Evolutionary conservation across 768 basidiomycete species (phyloP), one percentile per base, ranked within the genome.

Genomic region (Trichaptum fuscoviolaceum): DNA sequence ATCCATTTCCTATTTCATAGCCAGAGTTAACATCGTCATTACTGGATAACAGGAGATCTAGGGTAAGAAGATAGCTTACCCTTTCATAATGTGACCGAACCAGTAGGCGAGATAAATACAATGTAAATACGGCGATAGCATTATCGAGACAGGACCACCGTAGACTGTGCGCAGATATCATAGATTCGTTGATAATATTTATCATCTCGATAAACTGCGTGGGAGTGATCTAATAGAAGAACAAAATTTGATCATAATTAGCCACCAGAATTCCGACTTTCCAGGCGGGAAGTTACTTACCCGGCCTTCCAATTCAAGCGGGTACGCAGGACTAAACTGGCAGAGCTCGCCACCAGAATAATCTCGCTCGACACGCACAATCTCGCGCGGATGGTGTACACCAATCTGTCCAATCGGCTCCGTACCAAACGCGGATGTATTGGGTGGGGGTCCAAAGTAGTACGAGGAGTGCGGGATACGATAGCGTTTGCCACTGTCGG

Each of bases 321-420:
- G 95, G 76, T 91, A 99, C 69, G 89, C 86, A 0, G 93, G 85
- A 35, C 92, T 84, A 75, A 99, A 97, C 77, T 98, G 96, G 34
- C 88, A 84, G 7, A 96, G 80, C 74, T 99, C 96, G 1, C 96
- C 97, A 0, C 89, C 88, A 17, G 81, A 85, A 75, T 97, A 99
- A 75, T 99, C 97, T 64, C 97, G 80, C 76, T 99, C 96, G 57
- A 99, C 80, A 59, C 96, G 83, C 63, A 99, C 80, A 66, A 99
- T 86, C 79, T 98, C 96, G 64, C 96, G 87, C 18, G 96, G 96
- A 70, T 93, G 88, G 74, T 97, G 93, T 25, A 89, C 77, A 2
- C 95, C 96, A 66, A 99, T 90, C 63, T 89, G 88, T 1, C 96
- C 96, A 7, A 90, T 78, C 9, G 93, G 93, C 1, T 82, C 77